Percentiles rank a stretch among this genome's conserved stretches.
Evolutionary conservation across 805 yeast species (phyloP).

Genomic region (Candida sonorensis): DNA sequence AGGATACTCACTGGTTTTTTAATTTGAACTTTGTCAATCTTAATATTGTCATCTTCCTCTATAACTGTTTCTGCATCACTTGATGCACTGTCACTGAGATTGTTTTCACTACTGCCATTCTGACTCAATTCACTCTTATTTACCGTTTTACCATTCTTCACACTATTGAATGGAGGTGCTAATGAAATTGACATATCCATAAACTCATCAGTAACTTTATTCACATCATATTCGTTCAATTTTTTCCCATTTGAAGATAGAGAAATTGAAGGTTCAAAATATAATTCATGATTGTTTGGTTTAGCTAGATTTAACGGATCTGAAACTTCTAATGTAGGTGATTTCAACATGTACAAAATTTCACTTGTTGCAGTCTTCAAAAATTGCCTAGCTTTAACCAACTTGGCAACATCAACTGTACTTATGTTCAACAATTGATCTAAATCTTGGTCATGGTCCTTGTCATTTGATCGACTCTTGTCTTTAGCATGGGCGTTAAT

Average conservation of each 20-base stretch:
- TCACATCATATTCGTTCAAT: too few relatives aligned
- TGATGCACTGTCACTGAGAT: conserved; percentile 1
- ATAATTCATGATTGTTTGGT: conserved; percentile 10
- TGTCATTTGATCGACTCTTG: conserved; percentile 5
- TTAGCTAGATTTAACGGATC: conserved; percentile 20
- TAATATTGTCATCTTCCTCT: conserved; percentile 8
- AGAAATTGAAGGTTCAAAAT: conserved; percentile 2
- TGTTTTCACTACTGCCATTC: neutral
- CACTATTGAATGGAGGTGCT: conserved; percentile 15
- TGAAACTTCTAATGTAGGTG: conserved; percentile 27
- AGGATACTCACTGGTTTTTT: conserved; percentile 6
- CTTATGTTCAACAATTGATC: conserved; percentile 12
- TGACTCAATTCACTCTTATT: too few relatives aligned
- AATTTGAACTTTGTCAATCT: conserved; percentile 5
- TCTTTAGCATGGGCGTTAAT: too few relatives aligned
- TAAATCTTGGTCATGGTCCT: conserved; percentile 2
- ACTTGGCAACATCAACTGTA: conserved; percentile 21
- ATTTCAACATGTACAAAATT: conserved; percentile 28
- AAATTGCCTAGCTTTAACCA: conserved; percentile 28
- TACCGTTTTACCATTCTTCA: neutral
- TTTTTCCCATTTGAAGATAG: too few relatives aligned
- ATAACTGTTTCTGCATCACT: conserved; percentile 18
- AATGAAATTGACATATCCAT: conserved; percentile 20
- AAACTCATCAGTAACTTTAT: conserved; percentile 12
- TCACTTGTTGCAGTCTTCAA: conserved; percentile 30